Conservation (phyloP, 1,284 basidiomycete genomes). For the Fomitopsis schrenkii region DNA sequence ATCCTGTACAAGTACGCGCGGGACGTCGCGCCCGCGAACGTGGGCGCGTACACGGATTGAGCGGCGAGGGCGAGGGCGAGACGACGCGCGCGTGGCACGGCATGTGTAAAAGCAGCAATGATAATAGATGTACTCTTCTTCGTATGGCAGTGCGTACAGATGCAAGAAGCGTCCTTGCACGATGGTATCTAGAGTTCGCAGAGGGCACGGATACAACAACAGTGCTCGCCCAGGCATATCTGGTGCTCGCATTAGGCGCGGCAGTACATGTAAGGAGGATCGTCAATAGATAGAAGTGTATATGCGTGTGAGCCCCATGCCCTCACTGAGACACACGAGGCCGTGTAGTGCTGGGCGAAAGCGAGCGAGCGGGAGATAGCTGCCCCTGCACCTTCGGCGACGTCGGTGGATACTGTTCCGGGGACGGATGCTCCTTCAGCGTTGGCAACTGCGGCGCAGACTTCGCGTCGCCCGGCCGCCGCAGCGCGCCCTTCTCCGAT, state of each 20-base stretch:
- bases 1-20: slow-evolving; percentile 73
- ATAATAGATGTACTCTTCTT: slow-evolving; percentile 1
- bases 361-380: neutral
- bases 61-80: neutral
- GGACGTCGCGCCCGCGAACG: slow-evolving; percentile 76
- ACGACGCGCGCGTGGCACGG: neutral
- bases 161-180: neutral
- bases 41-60: slow-evolving; percentile 78
- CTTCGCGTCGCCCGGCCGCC: neutral
- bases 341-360: neutral
- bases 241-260: too few species aligned
- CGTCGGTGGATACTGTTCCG: neutral
- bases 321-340: neutral
- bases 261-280: too few species aligned
- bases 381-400: neutral
- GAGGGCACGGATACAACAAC: neutral
- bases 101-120: neutral
- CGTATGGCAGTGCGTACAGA: neutral
- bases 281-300: too few species aligned
- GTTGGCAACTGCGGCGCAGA: slow-evolving; percentile 3
- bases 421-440: neutral
- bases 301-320: too few species aligned
- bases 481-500: neutral
- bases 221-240: too few species aligned
- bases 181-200: neutral